These are phyloP conservation scores for Scheffersomyces parashehatae DNA, from an alignment of 1,139 yeast species.

Conservation along the genomic window DNA sequence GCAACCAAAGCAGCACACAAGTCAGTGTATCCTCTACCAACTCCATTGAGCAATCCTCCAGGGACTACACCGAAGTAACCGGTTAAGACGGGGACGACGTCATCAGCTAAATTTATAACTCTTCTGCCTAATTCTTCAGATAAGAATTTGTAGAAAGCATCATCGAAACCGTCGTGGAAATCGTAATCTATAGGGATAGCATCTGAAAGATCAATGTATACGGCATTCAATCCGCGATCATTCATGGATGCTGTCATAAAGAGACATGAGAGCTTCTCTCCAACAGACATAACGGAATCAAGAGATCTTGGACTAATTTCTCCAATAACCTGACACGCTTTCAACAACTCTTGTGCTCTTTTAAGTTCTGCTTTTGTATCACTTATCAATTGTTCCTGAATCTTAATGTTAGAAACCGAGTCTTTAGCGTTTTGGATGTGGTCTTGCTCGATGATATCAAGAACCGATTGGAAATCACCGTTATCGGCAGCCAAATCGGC, in stretches of 20 bases:
- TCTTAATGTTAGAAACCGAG: constrained; percentile 44
- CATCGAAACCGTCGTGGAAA: constrained; percentile 58
- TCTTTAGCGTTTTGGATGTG: constrained; percentile 73
- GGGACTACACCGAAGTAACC: constrained; percentile 96
- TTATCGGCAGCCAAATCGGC: constrained; percentile 73
- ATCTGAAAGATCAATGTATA: constrained; percentile 75
- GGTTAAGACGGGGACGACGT: constrained; percentile 83
- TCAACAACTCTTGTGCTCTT: constrained; percentile 65
- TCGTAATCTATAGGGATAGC: constrained; percentile 65
- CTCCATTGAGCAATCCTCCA: constrained; percentile 87
- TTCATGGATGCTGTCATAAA: constrained; percentile 84
- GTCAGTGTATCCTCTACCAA: constrained; percentile 97
- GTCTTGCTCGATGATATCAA: constrained; percentile 70
- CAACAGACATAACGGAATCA: constrained; percentile 89
- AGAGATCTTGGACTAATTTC: constrained; percentile 87
- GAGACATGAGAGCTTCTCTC: constrained; percentile 88
- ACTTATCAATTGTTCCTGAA: constrained; percentile 50
- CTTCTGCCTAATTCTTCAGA: constrained; percentile 60
- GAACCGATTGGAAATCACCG: constrained; percentile 51
- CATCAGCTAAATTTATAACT: constrained; percentile 46
- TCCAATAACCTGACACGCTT: constrained; percentile 89
- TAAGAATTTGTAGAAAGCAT: constrained; percentile 64
- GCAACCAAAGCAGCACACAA: constrained; percentile 96
- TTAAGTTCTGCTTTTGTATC: constrained; percentile 68
- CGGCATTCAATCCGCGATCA: constrained; percentile 75